Percentiles rank a stretch among this genome's conserved stretches.
Conservation (phyloP, 2,329 filamentous ascomycete species). For the Ustilaginoidea virens region DNA sequence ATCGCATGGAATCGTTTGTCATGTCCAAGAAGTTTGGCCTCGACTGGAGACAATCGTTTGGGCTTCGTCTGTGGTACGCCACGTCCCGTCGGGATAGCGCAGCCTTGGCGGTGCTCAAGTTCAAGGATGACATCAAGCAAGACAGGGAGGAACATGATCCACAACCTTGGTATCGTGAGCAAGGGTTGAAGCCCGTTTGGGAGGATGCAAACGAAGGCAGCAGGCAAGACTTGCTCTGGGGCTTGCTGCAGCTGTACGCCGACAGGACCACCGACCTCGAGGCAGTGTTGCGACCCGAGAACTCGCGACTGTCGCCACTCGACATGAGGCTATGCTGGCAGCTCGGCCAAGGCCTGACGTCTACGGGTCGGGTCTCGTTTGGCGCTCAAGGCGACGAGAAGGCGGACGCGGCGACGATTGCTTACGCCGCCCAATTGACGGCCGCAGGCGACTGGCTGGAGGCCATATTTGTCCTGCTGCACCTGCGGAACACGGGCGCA, state of each 20-base stretch:
- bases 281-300: conserved; percentile 59
- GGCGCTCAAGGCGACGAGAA: conserved; percentile 40
- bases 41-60: conserved; percentile 90
- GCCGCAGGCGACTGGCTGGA: conserved; percentile 51
- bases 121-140: conserved; percentile 55
- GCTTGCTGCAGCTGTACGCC: conserved; percentile 68
- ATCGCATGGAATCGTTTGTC: conserved; percentile 63
- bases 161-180: conserved; percentile 52
- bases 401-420: conserved; percentile 49
- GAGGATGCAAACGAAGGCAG: conserved; percentile 39
- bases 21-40: conserved; percentile 74
- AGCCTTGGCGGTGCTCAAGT: conserved; percentile 56
- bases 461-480: conserved; percentile 62
- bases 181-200: conserved; percentile 42
- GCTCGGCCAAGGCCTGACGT: conserved; percentile 51
- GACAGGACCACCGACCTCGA: conserved; percentile 44
- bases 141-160: conserved; percentile 60
- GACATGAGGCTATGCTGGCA: conserved; percentile 75
- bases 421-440: conserved; percentile 49
- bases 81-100: conserved; percentile 54
- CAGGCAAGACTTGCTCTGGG: conserved; percentile 72
- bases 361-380: conserved; percentile 34
- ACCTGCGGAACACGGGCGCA: conserved; percentile 47
- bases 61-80: conserved; percentile 79
- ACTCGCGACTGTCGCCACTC: conserved; percentile 58